These are phyloP conservation scores for Sungouiella thailandica DNA, from an alignment of 805 yeast genomes.

Conservation along the genomic window DNA sequence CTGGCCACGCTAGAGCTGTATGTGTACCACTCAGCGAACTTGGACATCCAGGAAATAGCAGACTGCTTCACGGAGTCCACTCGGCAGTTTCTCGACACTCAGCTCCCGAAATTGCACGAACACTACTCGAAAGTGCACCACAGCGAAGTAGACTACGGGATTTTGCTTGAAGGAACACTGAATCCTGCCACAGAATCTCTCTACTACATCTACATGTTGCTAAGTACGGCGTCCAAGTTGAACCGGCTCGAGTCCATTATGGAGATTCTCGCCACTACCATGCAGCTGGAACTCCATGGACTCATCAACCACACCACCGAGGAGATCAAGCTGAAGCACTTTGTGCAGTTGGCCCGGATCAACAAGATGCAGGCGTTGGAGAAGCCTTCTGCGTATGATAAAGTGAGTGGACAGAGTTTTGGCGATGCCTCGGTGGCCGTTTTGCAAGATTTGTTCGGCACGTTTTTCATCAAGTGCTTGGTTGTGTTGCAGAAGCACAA, in stretches of 20 bases:
- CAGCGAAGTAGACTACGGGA: slow-evolving; percentile 23
- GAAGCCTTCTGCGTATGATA: slow-evolving; percentile 14
- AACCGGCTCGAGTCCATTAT: slow-evolving; percentile 58
- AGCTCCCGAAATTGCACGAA: slow-evolving; percentile 24
- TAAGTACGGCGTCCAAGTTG: slow-evolving; percentile 54
- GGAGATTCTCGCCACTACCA: slow-evolving; percentile 48
- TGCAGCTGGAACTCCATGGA: slow-evolving; percentile 58
- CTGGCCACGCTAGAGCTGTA: slow-evolving; percentile 48
- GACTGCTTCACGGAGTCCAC: slow-evolving; percentile 28
- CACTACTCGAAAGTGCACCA: slow-evolving; percentile 15
- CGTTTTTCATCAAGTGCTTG: slow-evolving; percentile 59
- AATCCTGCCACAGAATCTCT: slow-evolving; percentile 39
- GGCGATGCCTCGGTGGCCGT: slow-evolving; percentile 51
- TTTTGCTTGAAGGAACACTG: slow-evolving; percentile 26
- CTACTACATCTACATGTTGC: slow-evolving; percentile 46
- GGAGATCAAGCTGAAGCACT: slow-evolving; percentile 56
- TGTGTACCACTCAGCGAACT: slow-evolving; percentile 51
- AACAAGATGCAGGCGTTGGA: slow-evolving; percentile 29
- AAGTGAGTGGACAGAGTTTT: slow-evolving; percentile 23
- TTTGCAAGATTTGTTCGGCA: slow-evolving; percentile 65
- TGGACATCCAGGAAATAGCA: slow-evolving; percentile 51
- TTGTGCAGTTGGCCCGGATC: slow-evolving; percentile 26
- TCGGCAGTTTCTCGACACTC: slow-evolving; percentile 23
- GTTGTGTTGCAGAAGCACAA: slow-evolving; percentile 67
- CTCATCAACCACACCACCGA: slow-evolving; percentile 59